Evolutionary conservation across 164 flowering plant species (phyloP).

Genomic region (Magnolia officinalis): DNA sequence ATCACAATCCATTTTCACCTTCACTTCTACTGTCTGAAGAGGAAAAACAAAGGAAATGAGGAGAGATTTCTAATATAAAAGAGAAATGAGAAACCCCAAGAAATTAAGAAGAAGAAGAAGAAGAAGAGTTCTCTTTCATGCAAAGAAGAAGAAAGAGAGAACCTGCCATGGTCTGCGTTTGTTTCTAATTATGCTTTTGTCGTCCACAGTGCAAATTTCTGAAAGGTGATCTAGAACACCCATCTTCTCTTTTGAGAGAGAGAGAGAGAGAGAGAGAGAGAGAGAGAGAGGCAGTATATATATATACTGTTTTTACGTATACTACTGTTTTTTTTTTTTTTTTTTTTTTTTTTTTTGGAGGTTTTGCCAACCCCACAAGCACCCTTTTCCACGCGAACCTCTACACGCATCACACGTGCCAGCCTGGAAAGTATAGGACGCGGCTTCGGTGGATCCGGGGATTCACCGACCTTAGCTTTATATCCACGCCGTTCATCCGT

Average conservation of each 20-base stretch:
- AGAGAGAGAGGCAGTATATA: background rate
- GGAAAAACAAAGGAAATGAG: conserved; percentile 1
- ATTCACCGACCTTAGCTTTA: too few species aligned
- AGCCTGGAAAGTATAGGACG: background rate
- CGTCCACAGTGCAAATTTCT: conserved; percentile 54
- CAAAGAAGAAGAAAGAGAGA: background rate
- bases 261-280: conserved; percentile 15
- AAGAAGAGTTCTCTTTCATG: background rate
- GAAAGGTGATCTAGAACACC: conserved; percentile 65
- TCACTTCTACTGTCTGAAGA: conserved; percentile 71
- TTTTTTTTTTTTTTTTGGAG: too few species aligned
- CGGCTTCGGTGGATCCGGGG: too few species aligned
- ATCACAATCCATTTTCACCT: conserved; percentile 81
- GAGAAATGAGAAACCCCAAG: background rate
- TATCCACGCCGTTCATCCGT: too few species aligned
- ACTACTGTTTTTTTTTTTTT: too few species aligned
- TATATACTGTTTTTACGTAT: too few species aligned
- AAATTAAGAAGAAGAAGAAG: background rate
- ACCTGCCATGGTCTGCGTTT: conserved; percentile 73
- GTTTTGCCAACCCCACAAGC: conserved; percentile 1
- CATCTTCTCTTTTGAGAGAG: conserved; percentile 29
- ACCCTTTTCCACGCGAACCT: background rate
- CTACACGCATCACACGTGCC: background rate
- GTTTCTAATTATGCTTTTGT: conserved; percentile 29
- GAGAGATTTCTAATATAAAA: conserved; percentile 1